Base-by-base conservation (phyloP, 306 rosid genomes). In the Sindora glabra region DNA sequence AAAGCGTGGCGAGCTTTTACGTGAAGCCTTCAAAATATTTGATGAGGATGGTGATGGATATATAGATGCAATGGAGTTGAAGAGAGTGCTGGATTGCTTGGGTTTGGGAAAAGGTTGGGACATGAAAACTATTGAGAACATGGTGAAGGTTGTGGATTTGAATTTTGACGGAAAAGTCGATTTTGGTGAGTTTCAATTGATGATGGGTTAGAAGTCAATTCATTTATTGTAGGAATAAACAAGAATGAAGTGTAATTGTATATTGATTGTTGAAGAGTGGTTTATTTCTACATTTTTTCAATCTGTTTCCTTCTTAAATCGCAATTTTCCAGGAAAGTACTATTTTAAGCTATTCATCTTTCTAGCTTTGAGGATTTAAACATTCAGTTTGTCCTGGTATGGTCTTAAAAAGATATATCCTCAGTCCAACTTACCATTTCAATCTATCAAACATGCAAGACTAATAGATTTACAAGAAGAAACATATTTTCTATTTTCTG, bases 1-100 rank as follows among this genome's bases (percentile, higher is more conserved):
- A 6, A 80, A 73, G 77, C 62, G 75, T 6, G 74, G 56, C 13
- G 87, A 85, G 75, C 38, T 91, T 4, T 54, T 91, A 17, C 65
- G 8, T 1, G 77, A 88, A 71, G 97, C 97, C 8, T 91, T 87
- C 67, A 81, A 91, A 59, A 91, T 87, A 25, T 91, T 91, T 44
- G 97, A 91, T 38, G 89, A 79, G 62, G 95, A 87, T 79, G 96
- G 97, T 0, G 81, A 91, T 69, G 92, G 97, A 12, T 91, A 81
- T 36, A 85, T 91, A 16, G 96, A 87, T 63, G 94, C 91, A 14
- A 68, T 75, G 78, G 96, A 91, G 86, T 64, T 87, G 83, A 91
- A 91, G 73, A 81, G 92, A 83, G 97, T 91, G 64, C 76, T 91
- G 64, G 80, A 91, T 34, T 87, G 97, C 49, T 71, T 92, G 75